These are phyloP conservation scores for Ogataea thermomethanolica DNA, from an alignment of 805 yeast genomes.

Conservation along the genomic window DNA sequence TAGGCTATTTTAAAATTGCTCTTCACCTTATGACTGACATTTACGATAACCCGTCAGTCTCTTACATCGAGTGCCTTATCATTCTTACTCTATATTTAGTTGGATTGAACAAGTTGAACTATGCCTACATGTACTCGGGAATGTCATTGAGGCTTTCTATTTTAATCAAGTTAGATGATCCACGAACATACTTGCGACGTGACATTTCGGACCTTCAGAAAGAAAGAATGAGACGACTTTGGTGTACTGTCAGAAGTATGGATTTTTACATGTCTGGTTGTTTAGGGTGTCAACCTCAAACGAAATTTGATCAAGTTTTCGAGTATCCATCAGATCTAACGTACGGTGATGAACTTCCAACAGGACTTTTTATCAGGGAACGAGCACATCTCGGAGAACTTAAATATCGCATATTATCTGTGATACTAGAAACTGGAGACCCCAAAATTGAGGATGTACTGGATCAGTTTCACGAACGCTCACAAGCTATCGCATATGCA, in stretches of 20 bases:
- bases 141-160: constrained; percentile 1
- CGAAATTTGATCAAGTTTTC: neutral
- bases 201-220: constrained; percentile 1
- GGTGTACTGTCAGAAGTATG: constrained; percentile 5
- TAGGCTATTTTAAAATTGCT: constrained; percentile 1
- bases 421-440: neutral
- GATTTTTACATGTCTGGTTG: constrained; percentile 7
- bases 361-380: constrained; percentile 7
- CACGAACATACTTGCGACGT: neutral
- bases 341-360: constrained; percentile 2
- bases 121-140: constrained; percentile 6
- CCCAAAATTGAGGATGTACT: neutral
- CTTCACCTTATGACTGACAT: constrained; percentile 1
- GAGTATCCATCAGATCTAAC: constrained; percentile 1
- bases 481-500: constrained; percentile 1
- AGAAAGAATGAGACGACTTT: constrained; percentile 6
- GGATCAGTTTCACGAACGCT: neutral
- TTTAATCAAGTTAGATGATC: neutral
- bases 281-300: constrained; percentile 1
- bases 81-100: constrained; percentile 4
- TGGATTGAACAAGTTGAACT: constrained; percentile 4
- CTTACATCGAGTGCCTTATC: constrained; percentile 5
- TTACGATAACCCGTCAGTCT: constrained; percentile 2
- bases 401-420: constrained; percentile 1
- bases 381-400: constrained; percentile 2